A percentile compares a stretch with the other conserved stretches of the same genome.
Evolutionary conservation across 257 asterid genomes (phyloP).

Genomic region (Handroanthus guayacan): DNA sequence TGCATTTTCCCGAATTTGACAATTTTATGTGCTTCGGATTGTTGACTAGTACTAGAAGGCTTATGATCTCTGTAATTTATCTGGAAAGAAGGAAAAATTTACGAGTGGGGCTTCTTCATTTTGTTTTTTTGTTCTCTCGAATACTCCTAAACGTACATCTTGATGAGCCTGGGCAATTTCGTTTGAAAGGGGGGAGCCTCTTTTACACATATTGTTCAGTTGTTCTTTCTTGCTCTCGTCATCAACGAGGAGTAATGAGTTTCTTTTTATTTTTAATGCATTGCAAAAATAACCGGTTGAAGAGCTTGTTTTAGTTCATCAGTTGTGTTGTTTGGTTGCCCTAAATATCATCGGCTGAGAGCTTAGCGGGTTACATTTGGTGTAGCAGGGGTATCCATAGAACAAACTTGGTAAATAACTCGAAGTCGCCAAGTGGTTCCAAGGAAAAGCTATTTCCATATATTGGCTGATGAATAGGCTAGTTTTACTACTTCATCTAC

Average conservation of each 20-base stretch:
- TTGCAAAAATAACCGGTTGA: background rate
- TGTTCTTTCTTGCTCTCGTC: background rate
- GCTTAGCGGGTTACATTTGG: background rate
- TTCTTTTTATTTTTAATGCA: too few species aligned
- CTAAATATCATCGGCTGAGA: background rate
- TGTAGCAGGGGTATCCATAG: background rate
- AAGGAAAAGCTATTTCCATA: background rate
- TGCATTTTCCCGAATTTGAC: slow-evolving; percentile 17
- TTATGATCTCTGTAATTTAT: slow-evolving; percentile 18
- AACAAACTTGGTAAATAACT: background rate
- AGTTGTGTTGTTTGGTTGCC: too few species aligned
- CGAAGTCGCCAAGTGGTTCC: background rate
- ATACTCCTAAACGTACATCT: background rate
- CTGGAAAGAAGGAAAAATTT: background rate
- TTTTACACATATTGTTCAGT: too few species aligned
- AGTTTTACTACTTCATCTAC: background rate
- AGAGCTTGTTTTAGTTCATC: too few species aligned
- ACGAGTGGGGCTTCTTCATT: slow-evolving; percentile 3
- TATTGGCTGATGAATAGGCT: background rate
- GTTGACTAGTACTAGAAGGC: slow-evolving; percentile 29
- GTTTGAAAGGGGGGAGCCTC: background rate
- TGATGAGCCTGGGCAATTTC: background rate
- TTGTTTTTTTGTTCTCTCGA: background rate
- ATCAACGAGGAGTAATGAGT: background rate
- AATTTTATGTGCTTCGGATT: slow-evolving; percentile 25